Conservation (phyloP, 1,284 basidiomycete species). For the Schizophyllum commune region DNA sequence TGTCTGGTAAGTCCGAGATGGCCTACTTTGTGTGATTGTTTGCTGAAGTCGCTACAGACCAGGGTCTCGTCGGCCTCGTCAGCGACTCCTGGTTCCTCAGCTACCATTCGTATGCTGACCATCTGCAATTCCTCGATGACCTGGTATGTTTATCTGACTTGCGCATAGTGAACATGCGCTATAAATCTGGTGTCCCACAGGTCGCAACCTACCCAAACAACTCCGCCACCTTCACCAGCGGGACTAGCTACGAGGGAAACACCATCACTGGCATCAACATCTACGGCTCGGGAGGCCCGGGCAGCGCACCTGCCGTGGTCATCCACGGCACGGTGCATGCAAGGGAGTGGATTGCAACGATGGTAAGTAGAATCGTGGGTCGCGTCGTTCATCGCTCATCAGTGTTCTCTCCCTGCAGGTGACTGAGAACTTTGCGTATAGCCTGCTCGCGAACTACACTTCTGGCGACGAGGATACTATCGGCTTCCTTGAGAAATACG, state of each 20-base stretch:
- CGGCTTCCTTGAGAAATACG: neutral
- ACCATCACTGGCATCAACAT: neutral
- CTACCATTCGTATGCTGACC: neutral
- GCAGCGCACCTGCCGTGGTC: neutral
- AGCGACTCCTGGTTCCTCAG: neutral
- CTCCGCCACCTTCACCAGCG: neutral
- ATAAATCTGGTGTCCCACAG: too few relatives aligned
- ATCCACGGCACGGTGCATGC: neutral
- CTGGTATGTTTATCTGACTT: too few relatives aligned
- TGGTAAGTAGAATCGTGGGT: neutral
- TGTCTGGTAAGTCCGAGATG: neutral
- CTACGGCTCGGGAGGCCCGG: neutral
- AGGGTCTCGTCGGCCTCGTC: neutral
- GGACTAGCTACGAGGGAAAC: neutral
- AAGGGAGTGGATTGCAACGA: neutral
- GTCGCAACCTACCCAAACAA: neutral
- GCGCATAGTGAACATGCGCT: too few relatives aligned
- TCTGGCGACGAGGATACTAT: neutral
- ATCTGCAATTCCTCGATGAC: neutral
- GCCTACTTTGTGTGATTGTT: neutral
- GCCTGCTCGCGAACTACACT: neutral
- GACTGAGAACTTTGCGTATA: neutral
- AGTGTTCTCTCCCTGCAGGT: neutral
- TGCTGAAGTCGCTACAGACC: neutral
- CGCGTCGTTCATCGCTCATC: neutral